Evolutionary conservation across 768 basidiomycete genomes (phyloP), one percentile per base, ranked within the genome.

Genomic region (Leccinellum rugosiceps): DNA sequence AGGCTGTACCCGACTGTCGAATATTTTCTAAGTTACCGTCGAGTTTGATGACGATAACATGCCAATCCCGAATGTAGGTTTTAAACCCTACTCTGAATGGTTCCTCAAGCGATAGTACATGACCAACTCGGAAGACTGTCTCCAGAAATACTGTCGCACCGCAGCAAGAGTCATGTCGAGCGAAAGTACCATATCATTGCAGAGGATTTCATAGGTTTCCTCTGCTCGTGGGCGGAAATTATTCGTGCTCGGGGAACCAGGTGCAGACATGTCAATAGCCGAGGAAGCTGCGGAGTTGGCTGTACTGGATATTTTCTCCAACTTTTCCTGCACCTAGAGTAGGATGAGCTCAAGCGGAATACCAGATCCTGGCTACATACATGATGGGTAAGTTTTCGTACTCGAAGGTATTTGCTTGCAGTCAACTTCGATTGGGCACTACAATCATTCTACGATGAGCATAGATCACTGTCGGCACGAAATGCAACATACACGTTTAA

Each of bases 91-190:
- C 30, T 44, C 47, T 17, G 44, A 48, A 44, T 52, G 53, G 51
- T 50, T 62, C 53, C 76, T 83, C 65, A 76, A 74, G 59, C 92
- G 82, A 69, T 94, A 94, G 69, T 89, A 78, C 84, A 94, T 83
- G 53, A 80, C 80, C 55, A 94, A 73, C 70, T 93, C 92, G 6
- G 77, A 77, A 17, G 81, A 74, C 62, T 88, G 87, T 64, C 83
- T 85, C 93, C 92, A 97, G 21, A 94, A 82, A 64, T 84, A 97
- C 70, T 95, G 93, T 58, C 92, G 85, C 57, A 95, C 87, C 17
- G 90, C 89, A 4, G 91, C 95, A 34, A 99, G 80, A 6, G 91
- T 95, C 86, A 96, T 94, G 61, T 87, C 85, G 26, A 89, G 76
- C 23, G 95, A 89, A 32, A 98, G 77, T 15, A 90, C 76, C n/a